These are phyloP conservation scores for Lodderomyces oxycetoniae DNA, from an alignment of 1,139 yeast species.

Conservation along the genomic window DNA sequence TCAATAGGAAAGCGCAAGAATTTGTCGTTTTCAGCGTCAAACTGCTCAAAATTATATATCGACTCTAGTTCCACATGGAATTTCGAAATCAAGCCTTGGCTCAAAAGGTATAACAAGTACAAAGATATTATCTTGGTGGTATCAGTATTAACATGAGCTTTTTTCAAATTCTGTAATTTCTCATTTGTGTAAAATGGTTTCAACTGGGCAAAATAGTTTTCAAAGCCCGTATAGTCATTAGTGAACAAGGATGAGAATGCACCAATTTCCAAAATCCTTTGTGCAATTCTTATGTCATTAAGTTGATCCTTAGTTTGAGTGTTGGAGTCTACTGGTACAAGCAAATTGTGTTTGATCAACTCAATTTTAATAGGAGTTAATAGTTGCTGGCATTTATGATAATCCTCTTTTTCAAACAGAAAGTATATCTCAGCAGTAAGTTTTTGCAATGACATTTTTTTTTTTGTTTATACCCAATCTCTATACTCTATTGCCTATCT, in stretches of 20 bases:
- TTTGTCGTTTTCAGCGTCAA: conserved; percentile 45
- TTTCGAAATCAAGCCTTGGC: conserved; percentile 79
- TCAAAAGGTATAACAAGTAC: conserved; percentile 67
- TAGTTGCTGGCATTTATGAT: conserved; percentile 53
- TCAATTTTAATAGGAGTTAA: conserved; percentile 74
- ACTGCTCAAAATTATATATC: conserved; percentile 48
- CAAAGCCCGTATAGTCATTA: conserved; percentile 60
- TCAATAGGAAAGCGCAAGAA: conserved; percentile 78
- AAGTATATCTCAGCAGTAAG: conserved; percentile 64
- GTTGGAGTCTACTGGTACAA: conserved; percentile 58
- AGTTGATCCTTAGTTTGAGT: conserved; percentile 40
- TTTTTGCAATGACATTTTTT: conserved; percentile 40
- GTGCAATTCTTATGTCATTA: conserved; percentile 71
- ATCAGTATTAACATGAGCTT: conserved; percentile 41
- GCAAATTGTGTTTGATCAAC: conserved; percentile 68
- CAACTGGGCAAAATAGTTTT: conserved; percentile 69
- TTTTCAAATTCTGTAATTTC: conserved; percentile 45
- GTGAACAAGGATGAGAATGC: conserved; percentile 70
- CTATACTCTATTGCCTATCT: no score
- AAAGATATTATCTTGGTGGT: conserved; percentile 76
- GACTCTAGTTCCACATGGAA: conserved; percentile 88
- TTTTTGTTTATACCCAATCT: no score
- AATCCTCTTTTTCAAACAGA: conserved; percentile 59
- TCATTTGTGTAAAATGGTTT: conserved; percentile 62
- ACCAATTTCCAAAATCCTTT: conserved; percentile 82